Base-by-base conservation (phyloP, 768 basidiomycete species). In the Suillus weaverae region DNA sequence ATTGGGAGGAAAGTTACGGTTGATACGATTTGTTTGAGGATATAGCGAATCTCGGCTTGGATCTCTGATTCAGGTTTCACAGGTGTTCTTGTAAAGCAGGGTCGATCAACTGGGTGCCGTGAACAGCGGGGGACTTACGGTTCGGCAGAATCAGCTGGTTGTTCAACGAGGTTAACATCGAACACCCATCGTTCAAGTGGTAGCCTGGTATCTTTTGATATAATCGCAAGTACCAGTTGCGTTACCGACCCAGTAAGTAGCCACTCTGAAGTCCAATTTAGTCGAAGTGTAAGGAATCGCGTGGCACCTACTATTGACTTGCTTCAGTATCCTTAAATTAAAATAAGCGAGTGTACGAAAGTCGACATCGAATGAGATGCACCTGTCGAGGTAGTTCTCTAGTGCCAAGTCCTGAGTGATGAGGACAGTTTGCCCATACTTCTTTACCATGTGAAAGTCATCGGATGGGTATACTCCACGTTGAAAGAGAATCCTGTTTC, bases 391-490 rank as follows among this genome's bases (percentile, higher is more conserved):
- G 73, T 99, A 99, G 73, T 90, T 93, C 74, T 98, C 94, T 56
- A 99, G 80, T 4, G 91, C 91, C 55, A 95, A 87, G 70, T 99
- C 97, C 68, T 95, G 91, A 1, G 96, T 97, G 8, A 98, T 91
- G 32, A 99, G 84, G 61, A 99, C 92, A 0, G 94, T 95, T 73
- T 99, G 89, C 0, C 97, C 97, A 70, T 98, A 99, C 76, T 99
- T 99, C 78, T 99, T 99, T 65, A 99, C 97, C 94, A 97, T 96
- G 73, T 94, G 91, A 75, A 99, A 99, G 80, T 99, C 97, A 77
- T 99, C 97, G 0, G 94, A 89, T 3, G 97, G 97, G 75, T 99
- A 99, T 22, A 99, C 92, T 64, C 94, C 95, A 51, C 97, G 85
- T 79, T 99, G 96, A 79, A 97, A 99, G 62, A 99, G 81, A 71